A percentile compares a stretch with the other conserved stretches of the same genome.
Conservation (phyloP, 208 protist species). For the Trypanosoma avium region DNA sequence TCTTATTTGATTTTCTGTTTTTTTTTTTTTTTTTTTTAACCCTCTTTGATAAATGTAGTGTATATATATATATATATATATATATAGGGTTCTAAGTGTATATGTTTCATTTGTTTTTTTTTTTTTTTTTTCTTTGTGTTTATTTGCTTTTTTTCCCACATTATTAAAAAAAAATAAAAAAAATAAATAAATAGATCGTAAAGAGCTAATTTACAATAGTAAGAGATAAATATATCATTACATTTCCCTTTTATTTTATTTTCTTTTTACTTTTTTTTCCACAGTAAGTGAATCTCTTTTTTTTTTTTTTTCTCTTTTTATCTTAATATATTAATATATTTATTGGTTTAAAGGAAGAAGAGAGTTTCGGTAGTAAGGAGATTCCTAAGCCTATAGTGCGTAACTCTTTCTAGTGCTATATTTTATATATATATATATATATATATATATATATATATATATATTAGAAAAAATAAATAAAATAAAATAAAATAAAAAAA, state of each 20-base stretch:
- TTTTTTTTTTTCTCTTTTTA: not conserved
- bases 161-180: conserved; percentile 1
- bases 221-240: no score
- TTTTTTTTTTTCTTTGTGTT: not conserved
- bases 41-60: no score
- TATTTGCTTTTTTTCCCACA: not conserved
- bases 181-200: not conserved
- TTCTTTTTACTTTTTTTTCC: no score
- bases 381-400: no score
- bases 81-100: no score
- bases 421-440: not conserved
- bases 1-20: not conserved
- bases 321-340: not conserved
- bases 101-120: conserved; percentile 1
- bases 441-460: conserved; percentile 9
- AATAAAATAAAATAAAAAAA: not conserved
- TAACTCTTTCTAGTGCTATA: no score
- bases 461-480: not conserved
- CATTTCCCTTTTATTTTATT: no score
- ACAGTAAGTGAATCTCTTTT: no score
- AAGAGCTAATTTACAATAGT: no score
- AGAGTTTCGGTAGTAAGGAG: no score
- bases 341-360: no score
- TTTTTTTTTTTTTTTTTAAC: conserved; percentile 14
- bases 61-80: no score